Percentiles rank a stretch among this genome's conserved stretches.
Conservation (phyloP, 352 stramenopile genomes). For the Phytophthora vignae region DNA sequence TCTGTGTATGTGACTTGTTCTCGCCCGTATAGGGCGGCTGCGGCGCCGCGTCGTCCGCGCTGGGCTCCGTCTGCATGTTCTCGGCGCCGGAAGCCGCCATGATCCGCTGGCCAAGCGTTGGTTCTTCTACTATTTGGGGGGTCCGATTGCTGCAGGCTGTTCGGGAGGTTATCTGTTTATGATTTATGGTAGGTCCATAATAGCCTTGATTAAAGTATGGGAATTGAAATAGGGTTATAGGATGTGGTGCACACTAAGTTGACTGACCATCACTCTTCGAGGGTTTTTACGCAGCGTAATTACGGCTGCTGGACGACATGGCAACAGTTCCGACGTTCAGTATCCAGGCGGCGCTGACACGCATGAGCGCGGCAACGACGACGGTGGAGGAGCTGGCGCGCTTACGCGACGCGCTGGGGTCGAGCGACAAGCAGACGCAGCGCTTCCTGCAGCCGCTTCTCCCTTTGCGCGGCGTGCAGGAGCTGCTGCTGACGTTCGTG, state of each 20-base stretch:
- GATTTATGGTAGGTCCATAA: neutral
- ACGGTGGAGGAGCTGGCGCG: slow-evolving; percentile 38
- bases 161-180: neutral
- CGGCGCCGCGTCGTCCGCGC: slow-evolving; percentile 7
- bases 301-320: neutral
- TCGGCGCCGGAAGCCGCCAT: slow-evolving; percentile 26
- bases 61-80: slow-evolving; percentile 19
- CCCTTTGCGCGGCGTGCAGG: slow-evolving; percentile 63
- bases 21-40: slow-evolving; percentile 14
- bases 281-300: neutral
- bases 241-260: neutral
- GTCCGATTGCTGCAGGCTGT: neutral
- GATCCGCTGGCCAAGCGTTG: slow-evolving; percentile 28
- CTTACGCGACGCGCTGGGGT: slow-evolving; percentile 51
- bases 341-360: neutral
- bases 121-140: slow-evolving; percentile 10
- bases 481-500: slow-evolving; percentile 79
- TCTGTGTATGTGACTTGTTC: neutral
- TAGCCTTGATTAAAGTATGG: neutral
- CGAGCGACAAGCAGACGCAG: slow-evolving; percentile 61
- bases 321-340: neutral
- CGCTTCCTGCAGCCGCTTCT: slow-evolving; percentile 67
- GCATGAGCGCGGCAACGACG: slow-evolving; percentile 1
- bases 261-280: neutral
- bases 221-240: neutral